Conservation (phyloP, 768 basidiomycete species). For the Hericium alpestre region DNA sequence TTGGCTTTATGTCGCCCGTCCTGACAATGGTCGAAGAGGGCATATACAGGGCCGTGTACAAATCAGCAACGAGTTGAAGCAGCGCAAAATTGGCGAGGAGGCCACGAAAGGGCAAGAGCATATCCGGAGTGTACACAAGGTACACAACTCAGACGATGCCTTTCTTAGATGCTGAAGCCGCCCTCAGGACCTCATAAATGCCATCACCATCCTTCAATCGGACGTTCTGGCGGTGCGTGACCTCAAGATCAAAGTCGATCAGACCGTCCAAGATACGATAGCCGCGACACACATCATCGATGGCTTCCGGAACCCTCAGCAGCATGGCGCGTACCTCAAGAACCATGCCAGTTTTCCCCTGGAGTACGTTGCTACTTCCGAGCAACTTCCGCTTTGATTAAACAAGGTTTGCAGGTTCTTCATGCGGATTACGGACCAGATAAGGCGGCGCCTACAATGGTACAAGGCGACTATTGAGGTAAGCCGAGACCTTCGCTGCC, state of each 20-base stretch:
- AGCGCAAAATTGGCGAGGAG: slow-evolving; percentile 67
- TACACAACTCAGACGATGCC: slow-evolving; percentile 14
- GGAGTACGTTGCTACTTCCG: slow-evolving; percentile 39
- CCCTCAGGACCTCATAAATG: slow-evolving; percentile 52
- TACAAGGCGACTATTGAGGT: slow-evolving; percentile 79
- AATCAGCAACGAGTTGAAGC: slow-evolving; percentile 69
- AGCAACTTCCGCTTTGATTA: background rate
- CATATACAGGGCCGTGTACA: slow-evolving; percentile 72
- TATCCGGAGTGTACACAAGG: slow-evolving; percentile 59
- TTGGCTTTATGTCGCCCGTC: slow-evolving; percentile 4
- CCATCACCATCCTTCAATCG: slow-evolving; percentile 50
- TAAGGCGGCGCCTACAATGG: slow-evolving; percentile 63
- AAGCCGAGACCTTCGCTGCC: slow-evolving; percentile 2
- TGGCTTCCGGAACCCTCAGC: slow-evolving; percentile 67
- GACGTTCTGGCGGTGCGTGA: slow-evolving; percentile 61
- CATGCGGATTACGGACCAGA: slow-evolving; percentile 57
- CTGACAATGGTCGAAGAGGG: slow-evolving; percentile 28
- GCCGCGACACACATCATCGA: slow-evolving; percentile 68
- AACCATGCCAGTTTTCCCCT: slow-evolving; percentile 75
- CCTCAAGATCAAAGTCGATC: slow-evolving; percentile 64
- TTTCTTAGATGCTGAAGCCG: background rate
- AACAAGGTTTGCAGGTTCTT: slow-evolving; percentile 44
- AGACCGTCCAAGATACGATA: slow-evolving; percentile 73
- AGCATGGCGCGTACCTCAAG: slow-evolving; percentile 58
- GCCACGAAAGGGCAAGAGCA: slow-evolving; percentile 63